Conservation (phyloP, 805 yeast genomes). For the Metschnikowia kunwiensis region DNA sequence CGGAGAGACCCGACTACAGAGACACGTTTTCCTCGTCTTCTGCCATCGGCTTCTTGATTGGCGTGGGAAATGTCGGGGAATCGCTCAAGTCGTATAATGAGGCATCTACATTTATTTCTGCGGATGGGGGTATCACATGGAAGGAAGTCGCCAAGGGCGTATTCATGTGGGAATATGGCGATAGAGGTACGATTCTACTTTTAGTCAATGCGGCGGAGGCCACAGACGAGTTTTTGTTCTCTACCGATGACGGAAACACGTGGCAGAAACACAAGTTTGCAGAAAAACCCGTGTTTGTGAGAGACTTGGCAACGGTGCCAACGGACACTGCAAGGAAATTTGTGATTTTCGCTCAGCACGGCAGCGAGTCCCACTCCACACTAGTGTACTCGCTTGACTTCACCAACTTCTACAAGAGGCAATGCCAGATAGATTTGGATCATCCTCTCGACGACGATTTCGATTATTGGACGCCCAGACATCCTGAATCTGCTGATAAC, state of each 20-base stretch:
- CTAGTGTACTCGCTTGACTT: constrained; percentile 41
- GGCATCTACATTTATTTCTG: constrained; percentile 69
- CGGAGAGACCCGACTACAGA: constrained; percentile 78
- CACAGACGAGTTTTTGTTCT: constrained; percentile 60
- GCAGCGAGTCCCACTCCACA: constrained; percentile 40
- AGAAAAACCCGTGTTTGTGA: constrained; percentile 51
- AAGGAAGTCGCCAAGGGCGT: constrained; percentile 69
- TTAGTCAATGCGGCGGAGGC: constrained; percentile 57
- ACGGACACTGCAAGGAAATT: constrained; percentile 84
- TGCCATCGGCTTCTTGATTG: constrained; percentile 85
- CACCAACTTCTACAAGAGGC: constrained; percentile 32
- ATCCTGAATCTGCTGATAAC: constrained; percentile 33
- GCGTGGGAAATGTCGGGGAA: constrained; percentile 90
- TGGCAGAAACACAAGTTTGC: constrained; percentile 71
- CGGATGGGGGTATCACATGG: constrained; percentile 94
- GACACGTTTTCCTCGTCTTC: constrained; percentile 87
- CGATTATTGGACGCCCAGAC: constrained; percentile 43
- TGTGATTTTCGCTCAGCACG: constrained; percentile 45
- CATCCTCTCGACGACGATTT: constrained; percentile 40
- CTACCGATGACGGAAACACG: constrained; percentile 73
- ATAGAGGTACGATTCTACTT: constrained; percentile 83
- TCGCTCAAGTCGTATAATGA: constrained; percentile 46
- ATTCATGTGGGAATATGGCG: constrained; percentile 94
- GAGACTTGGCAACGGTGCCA: constrained; percentile 86
- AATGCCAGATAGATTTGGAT: constrained; percentile 43